Evolutionary conservation across 2,329 filamentous ascomycete genomes (phyloP).

Genomic region (Clarireedia hainanense): DNA sequence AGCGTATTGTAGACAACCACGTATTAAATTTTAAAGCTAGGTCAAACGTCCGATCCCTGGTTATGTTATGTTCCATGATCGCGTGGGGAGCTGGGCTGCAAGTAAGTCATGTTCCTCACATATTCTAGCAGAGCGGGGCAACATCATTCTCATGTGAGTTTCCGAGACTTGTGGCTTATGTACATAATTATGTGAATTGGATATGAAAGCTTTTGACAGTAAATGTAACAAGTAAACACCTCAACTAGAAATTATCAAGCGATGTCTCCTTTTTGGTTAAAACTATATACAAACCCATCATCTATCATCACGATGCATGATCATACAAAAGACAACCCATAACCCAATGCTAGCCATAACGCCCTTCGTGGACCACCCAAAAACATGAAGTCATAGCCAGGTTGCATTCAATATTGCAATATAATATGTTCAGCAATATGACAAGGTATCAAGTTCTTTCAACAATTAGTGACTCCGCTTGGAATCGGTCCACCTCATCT

Average conservation of each 20-base stretch:
- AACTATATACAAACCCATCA: background rate
- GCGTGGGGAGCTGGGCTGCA: too few species aligned
- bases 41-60: too few species aligned
- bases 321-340: background rate
- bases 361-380: background rate
- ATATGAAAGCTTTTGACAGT: too few species aligned
- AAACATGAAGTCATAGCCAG: background rate
- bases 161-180: too few species aligned
- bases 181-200: too few species aligned
- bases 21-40: too few species aligned
- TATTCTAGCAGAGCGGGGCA: too few species aligned
- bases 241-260: background rate
- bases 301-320: background rate
- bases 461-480: background rate
- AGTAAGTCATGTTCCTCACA: too few species aligned
- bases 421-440: background rate
- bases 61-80: too few species aligned
- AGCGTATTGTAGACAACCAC: too few species aligned
- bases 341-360: background rate
- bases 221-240: background rate
- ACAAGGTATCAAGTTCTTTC: background rate
- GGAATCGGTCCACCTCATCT: background rate
- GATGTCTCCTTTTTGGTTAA: background rate
- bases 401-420: background rate
- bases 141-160: too few species aligned